Percentiles rank a stretch among this genome's conserved stretches.
Conservation (phyloP, 108 stramenopile species). For the Aurantiochytrium sp. region DNA sequence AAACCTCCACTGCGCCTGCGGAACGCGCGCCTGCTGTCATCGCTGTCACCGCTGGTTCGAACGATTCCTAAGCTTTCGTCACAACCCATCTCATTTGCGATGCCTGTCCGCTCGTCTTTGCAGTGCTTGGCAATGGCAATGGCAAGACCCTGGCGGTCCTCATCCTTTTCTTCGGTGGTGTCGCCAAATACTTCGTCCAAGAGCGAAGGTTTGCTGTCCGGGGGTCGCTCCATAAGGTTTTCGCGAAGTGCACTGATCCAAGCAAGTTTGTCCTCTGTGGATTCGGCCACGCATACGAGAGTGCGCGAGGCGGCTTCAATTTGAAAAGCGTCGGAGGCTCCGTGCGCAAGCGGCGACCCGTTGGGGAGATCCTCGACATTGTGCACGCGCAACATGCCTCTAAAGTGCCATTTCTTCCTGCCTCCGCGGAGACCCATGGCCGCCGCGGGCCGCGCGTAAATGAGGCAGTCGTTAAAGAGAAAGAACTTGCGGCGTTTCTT, state of each 20-base stretch:
- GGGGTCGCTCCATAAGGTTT: background rate
- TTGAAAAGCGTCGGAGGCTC: background rate
- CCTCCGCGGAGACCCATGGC: background rate
- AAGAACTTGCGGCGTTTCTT: constrained; percentile 8
- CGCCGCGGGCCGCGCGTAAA: background rate
- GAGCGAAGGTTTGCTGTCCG: background rate
- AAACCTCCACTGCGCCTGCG: too few species aligned
- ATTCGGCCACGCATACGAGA: background rate
- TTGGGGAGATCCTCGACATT: background rate
- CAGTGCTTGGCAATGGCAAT: too few species aligned
- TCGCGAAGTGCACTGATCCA: background rate
- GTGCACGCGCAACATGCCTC: background rate
- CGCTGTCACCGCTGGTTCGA: too few species aligned
- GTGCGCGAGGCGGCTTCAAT: background rate
- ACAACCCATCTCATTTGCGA: too few species aligned
- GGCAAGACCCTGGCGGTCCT: too few species aligned
- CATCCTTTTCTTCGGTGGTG: too few species aligned
- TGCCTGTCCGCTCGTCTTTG: too few species aligned
- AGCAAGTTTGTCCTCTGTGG: background rate
- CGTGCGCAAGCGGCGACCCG: background rate
- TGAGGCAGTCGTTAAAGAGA: background rate
- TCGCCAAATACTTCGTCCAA: too few species aligned
- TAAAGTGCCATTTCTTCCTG: background rate
- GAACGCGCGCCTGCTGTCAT: too few species aligned
- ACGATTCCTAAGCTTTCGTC: too few species aligned